Base-by-base conservation (phyloP, 495 filamentous ascomycete genomes). In the Amphirosellinia nigrospora region DNA sequence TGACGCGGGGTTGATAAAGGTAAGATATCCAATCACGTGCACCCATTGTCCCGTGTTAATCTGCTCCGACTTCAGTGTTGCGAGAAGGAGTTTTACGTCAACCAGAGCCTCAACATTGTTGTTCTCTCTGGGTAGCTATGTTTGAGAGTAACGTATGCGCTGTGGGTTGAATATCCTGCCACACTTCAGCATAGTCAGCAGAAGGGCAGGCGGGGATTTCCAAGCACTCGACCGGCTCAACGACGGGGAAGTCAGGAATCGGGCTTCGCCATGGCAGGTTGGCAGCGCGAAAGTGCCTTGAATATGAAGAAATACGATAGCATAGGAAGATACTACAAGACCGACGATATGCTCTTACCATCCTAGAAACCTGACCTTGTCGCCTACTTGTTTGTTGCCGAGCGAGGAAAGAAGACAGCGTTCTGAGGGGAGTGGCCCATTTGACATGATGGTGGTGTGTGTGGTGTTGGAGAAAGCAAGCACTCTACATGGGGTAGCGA, bases 311-410 rank as follows among this genome's bases (percentile, higher is more conserved):
- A 55, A 59, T 19, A n/a, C 2, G 53, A 39, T 38, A 62, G 19
- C 19, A 39, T 38, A 41, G 43, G 39, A 58, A 38, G 48, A 45
- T 15, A 70, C 39, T 26, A 28, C 16, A 61, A 15, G 52, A 30
- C 26, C n/a, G 48, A 21, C 34, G 58, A 64, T 21, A 73, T 71
- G 52, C 32, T 79, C 89, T 82, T 85, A 96, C 94, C 95, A 98
- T 79, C 94, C 94, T 30, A 98, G 84, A 80, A 98, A 97, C 64
- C 95, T 89, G 69, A 98, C 88, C 80, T 98, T 98, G 16, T 88
- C 83, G 43, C 91, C 90, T 19, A 83, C 73, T 28, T 84, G 80
- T 43, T 84, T 82, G 34, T 74, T 78, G 19, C 82, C 80, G 7
- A 97, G 82, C 39, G 87, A 82, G 21, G 87, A 88, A 52, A 97